Percentiles rank a stretch among this genome's conserved stretches.
Evolutionary conservation across 306 rosid species (phyloP).

Genomic region (Mucuna pruriens): DNA sequence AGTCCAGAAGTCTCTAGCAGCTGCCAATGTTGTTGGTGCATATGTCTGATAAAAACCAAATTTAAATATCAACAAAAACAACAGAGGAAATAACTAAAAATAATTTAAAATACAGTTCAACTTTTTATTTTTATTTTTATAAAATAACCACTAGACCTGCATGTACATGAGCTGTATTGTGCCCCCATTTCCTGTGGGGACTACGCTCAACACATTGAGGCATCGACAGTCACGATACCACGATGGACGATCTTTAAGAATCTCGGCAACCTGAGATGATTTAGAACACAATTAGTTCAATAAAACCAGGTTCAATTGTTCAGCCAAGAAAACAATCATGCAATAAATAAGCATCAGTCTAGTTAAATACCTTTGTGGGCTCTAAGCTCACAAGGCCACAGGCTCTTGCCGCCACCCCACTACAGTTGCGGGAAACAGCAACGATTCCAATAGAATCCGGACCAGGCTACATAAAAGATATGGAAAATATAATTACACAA

Average conservation of each 20-base stretch:
- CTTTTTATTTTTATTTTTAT: not conserved
- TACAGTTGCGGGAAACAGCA: conserved; percentile 83
- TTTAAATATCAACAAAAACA: not conserved
- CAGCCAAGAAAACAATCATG: not conserved
- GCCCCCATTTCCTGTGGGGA: conserved; percentile 84
- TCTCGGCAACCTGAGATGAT: conserved; percentile 70
- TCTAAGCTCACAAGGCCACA: conserved; percentile 92
- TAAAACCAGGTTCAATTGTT: not conserved
- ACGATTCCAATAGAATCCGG: conserved; percentile 94
- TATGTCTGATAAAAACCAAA: conserved; percentile 56
- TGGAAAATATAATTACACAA: not conserved
- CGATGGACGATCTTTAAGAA: conserved; percentile 81
- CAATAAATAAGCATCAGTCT: not conserved
- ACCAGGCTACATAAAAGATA: conserved; percentile 68
- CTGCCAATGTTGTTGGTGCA: conserved; percentile 92
- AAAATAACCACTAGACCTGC: conserved; percentile 59
- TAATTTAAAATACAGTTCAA: not conserved
- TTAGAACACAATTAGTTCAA: not conserved
- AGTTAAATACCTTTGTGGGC: conserved; percentile 66
- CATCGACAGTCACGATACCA: conserved; percentile 94
- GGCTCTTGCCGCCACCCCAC: conserved; percentile 88
- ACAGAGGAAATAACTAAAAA: not conserved
- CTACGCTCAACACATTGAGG: conserved; percentile 66
- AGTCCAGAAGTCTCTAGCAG: conserved; percentile 92
- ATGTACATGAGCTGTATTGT: conserved; percentile 83